Conservation (phyloP, 2,329 filamentous ascomycete genomes). For the Neurospora sp. region DNA sequence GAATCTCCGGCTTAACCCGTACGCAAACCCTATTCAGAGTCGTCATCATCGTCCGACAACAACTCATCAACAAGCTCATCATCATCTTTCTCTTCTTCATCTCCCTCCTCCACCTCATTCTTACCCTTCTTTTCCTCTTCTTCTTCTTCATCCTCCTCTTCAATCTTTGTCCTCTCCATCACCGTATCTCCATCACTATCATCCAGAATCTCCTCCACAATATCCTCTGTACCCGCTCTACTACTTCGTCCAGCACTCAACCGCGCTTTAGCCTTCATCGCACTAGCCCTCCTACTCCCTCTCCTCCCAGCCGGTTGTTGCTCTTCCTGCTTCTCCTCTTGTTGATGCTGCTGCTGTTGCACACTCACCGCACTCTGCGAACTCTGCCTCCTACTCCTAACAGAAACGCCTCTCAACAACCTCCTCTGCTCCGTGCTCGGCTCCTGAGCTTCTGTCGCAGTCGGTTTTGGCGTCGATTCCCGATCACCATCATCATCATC, state of each 20-base stretch:
- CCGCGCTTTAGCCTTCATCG: slow-evolving; percentile 21
- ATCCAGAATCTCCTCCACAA: slow-evolving; percentile 13
- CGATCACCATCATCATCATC: not conserved
- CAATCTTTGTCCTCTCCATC: slow-evolving; percentile 33
- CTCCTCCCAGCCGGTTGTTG: slow-evolving; percentile 20
- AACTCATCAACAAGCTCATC: slow-evolving; percentile 31
- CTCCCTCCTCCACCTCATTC: slow-evolving; percentile 22
- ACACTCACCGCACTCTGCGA: not conserved
- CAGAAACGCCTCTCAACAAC: not conserved
- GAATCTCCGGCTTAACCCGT: not conserved
- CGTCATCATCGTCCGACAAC: slow-evolving; percentile 30
- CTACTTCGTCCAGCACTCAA: not conserved
- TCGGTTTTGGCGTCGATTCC: not conserved
- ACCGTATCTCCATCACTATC: slow-evolving; percentile 7
- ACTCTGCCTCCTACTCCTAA: not conserved
- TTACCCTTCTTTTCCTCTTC: slow-evolving; percentile 2
- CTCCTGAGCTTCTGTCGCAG: not conserved
- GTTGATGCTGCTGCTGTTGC: not conserved
- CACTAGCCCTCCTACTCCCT: slow-evolving; percentile 34
- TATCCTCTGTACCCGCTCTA: slow-evolving; percentile 21
- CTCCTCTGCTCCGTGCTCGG: not conserved
- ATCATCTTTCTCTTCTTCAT: slow-evolving; percentile 27
- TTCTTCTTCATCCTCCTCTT: slow-evolving; percentile 31
- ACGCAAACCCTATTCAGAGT: not conserved
- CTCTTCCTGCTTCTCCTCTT: not conserved